Evolutionary conservation across 257 asterid species (phyloP).

Genomic region (Gentiana dahurica): DNA sequence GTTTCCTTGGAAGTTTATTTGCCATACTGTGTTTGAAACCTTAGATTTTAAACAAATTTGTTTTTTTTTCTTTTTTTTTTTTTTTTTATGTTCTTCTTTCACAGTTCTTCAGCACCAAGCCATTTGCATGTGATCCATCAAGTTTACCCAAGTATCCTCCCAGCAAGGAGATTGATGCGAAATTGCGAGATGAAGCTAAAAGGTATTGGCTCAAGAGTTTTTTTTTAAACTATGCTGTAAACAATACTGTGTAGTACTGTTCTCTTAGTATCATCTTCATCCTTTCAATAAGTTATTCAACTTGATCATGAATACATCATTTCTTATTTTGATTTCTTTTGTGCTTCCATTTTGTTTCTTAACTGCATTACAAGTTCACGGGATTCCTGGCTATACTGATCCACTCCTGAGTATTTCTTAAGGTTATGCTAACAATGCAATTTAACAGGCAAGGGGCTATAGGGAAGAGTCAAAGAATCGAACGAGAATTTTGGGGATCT

Average conservation of each 20-base stretch:
- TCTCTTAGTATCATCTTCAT: no score
- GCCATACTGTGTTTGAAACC: background rate
- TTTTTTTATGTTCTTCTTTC: conserved; percentile 3
- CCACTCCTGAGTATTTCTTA: background rate
- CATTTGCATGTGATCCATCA: conserved; percentile 76
- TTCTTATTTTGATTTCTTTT: background rate
- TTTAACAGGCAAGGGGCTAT: conserved; percentile 43
- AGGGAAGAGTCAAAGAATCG: conserved; percentile 43
- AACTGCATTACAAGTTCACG: background rate
- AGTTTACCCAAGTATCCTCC: conserved; percentile 87
- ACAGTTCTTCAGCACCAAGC: conserved; percentile 69
- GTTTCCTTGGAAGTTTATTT: background rate
- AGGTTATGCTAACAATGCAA: conserved; percentile 9
- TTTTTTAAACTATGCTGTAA: no score
- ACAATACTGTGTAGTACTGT: no score
- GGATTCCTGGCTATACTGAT: background rate
- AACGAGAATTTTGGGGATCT: conserved; percentile 31
- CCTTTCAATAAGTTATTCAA: background rate
- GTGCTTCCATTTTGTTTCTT: background rate
- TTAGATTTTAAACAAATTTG: background rate
- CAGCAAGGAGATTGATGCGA: conserved; percentile 97
- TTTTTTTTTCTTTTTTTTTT: conserved; percentile 5
- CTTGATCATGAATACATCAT: background rate
- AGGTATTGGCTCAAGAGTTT: conserved; percentile 28
- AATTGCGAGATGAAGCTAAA: conserved; percentile 74